phyloP scores from a whole-genome alignment of 2,329 filamentous ascomycete species.

The Neofusicoccum umdonicola region DNA sequence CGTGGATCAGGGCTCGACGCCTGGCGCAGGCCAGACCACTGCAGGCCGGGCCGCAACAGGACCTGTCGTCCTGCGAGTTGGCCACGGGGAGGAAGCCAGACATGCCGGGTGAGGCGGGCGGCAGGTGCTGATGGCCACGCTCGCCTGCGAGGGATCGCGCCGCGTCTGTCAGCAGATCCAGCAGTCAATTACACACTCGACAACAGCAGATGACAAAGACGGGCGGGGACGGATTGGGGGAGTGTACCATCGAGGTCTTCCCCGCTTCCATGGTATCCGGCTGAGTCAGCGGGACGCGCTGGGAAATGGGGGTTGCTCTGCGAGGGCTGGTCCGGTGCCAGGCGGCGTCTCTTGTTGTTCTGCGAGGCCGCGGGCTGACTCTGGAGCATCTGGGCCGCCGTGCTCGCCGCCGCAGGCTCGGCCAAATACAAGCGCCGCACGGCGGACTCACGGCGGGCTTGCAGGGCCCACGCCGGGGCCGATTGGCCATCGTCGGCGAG shows the following conservation, averaged over 20 bases:
- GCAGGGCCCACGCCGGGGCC: not conserved
- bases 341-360: conserved; percentile 14
- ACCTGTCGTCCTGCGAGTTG: not conserved
- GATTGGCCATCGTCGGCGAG: not conserved
- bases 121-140: conserved; percentile 4
- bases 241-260: conserved; percentile 8
- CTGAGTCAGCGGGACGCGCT: conserved; percentile 7
- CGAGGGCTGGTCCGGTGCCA: not conserved
- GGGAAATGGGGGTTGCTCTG: not conserved
- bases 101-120: not conserved
- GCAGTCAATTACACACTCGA: conserved; percentile 12
- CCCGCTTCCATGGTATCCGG: conserved; percentile 8
- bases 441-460: not conserved
- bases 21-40: not conserved
- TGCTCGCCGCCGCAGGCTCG: not conserved
- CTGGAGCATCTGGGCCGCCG: not conserved
- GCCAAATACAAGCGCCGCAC: not conserved
- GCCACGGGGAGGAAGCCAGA: not conserved
- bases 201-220: conserved; percentile 12
- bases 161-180: conserved; percentile 6
- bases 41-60: conserved; percentile 9
- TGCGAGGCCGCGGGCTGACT: conserved; percentile 2
- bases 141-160: not conserved
- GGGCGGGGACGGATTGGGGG: not conserved
- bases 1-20: conserved; percentile 9